Base-by-base conservation (phyloP, 257 asterid species). In the Solanum gandarillasii region DNA sequence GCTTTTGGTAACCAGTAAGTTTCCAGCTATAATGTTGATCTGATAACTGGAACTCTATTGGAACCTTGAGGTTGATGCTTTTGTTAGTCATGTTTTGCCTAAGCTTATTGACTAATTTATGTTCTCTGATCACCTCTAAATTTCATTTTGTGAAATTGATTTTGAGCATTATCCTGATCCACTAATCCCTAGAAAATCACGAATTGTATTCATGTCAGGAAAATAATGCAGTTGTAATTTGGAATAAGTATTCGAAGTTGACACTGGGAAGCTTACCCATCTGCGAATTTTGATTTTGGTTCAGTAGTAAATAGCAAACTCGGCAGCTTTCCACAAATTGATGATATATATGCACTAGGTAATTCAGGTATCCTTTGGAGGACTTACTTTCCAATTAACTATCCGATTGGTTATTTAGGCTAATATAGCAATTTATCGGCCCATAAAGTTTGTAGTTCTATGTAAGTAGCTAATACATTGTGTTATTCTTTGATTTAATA, bases 1-100 rank as follows among this genome's bases (percentile, higher is more conserved):
- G 39, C 91, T 97, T 81, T 94, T 97, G 83, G 94, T 95, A 62
- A 86, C 91, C 92, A 92, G 99, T 97, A 94, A 32, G 98, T 90
- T 71, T 18, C 88, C 88, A 27, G 41, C 14, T n/a, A 41, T 13
- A 29, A 74, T 76, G 18, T 38, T 76, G 21, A 78, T n/a, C n/a
- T 75, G 55, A 75, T 75, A 41, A 12, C 36, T 72, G 9, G 46
- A 20, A 20, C 27, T 73, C 27, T 4, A 73, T 73, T 9, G 16
- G 46, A 74, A 20, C 46, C 18, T 74, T 73, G 82, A 35, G 82
- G 27, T 73, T 73, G 82, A 73, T 73, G 16, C 82, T 10, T 73
- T 74, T 74, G 31, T 20, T 35, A 34, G 29, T 34, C 81, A 73
- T 73, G 81, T 36, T 20, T 72, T 34, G 27, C 46, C 46, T 72